Evolutionary conservation across 2,329 filamentous ascomycete genomes (phyloP).

Genomic region (Xylaria sp.): DNA sequence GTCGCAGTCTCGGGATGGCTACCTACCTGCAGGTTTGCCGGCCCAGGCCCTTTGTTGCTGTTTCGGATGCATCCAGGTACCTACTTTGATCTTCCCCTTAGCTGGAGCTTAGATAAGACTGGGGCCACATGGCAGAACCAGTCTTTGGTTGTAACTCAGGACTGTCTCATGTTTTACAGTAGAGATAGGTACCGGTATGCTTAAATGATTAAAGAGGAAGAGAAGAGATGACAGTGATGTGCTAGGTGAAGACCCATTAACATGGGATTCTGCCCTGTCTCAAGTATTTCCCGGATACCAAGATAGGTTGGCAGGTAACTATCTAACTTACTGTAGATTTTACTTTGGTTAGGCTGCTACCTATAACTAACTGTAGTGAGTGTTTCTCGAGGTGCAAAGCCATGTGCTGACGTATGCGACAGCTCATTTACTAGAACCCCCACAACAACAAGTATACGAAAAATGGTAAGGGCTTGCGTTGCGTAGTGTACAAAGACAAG

Average conservation of each 20-base stretch:
- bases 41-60: conserved; percentile 24
- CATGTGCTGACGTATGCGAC: conserved; percentile 32
- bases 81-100: neutral
- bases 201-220: neutral
- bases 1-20: conserved; percentile 6
- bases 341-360: too few species aligned
- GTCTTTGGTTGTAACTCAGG: neutral
- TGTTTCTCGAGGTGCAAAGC: conserved; percentile 14
- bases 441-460: conserved; percentile 24
- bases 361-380: neutral
- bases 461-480: conserved; percentile 1
- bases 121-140: conserved; percentile 9
- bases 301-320: too few species aligned
- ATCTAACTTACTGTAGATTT: neutral
- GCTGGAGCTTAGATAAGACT: neutral
- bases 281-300: neutral
- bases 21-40: conserved; percentile 8
- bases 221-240: neutral
- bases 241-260: neutral
- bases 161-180: neutral
- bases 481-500: conserved; percentile 30
- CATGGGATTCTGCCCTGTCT: conserved; percentile 1
- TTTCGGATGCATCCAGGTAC: conserved; percentile 20
- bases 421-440: conserved; percentile 29
- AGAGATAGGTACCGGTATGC: neutral